Percentiles rank a stretch among this genome's conserved stretches.
Conservation (phyloP, 345 rosid species). For the Cardamine chenopodiifolia region DNA sequence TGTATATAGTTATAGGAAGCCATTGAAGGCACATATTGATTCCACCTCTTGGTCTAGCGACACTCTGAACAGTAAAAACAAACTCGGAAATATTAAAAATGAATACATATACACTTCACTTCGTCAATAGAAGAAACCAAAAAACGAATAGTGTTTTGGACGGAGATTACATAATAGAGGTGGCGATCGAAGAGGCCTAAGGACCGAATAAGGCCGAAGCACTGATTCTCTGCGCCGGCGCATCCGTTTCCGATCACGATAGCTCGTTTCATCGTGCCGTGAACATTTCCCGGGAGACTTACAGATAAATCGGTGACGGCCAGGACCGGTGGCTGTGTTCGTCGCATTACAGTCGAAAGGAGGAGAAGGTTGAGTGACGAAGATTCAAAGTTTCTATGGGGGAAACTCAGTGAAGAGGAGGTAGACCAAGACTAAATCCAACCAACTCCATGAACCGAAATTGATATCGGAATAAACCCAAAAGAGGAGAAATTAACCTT, state of each 20-base stretch:
- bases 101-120: slow-evolving; percentile 21
- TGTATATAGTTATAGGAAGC: slow-evolving; percentile 77
- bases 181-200: slow-evolving; percentile 73
- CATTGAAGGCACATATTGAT: slow-evolving; percentile 75
- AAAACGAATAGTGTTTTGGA: neutral
- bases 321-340: slow-evolving; percentile 45
- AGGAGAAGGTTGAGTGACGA: neutral
- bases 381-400: neutral
- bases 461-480: neutral
- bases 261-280: slow-evolving; percentile 55
- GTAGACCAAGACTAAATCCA: neutral
- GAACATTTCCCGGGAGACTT: slow-evolving; percentile 17
- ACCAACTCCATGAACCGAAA: neutral
- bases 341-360: slow-evolving; percentile 38
- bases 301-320: slow-evolving; percentile 34
- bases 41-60: slow-evolving; percentile 78
- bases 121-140: neutral
- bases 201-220: slow-evolving; percentile 82
- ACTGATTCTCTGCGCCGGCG: slow-evolving; percentile 93
- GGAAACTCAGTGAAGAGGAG: neutral
- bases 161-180: slow-evolving; percentile 51
- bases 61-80: slow-evolving; percentile 54
- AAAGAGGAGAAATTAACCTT: neutral
- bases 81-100: slow-evolving; percentile 12
- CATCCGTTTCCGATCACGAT: slow-evolving; percentile 81